A percentile compares a stretch with the other conserved stretches of the same genome.
phyloP scores from a whole-genome alignment of 148 eudicot genomes.

The Salicornia ramosissima region DNA sequence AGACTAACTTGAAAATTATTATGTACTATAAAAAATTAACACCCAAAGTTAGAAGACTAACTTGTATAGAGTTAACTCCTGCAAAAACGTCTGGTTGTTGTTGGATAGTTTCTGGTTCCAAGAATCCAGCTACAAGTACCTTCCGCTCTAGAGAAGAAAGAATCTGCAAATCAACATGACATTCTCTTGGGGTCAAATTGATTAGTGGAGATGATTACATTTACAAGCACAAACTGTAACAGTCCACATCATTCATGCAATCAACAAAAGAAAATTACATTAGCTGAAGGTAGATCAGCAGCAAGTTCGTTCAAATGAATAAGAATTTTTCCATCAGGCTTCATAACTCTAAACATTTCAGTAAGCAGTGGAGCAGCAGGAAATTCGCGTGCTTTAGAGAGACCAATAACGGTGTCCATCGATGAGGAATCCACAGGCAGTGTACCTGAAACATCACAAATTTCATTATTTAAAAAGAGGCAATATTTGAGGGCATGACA shows the following conservation, averaged over 20 bases:
- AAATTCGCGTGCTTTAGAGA: constrained; percentile 52
- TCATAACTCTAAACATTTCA: constrained; percentile 58
- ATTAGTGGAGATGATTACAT: not conserved
- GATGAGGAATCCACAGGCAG: constrained; percentile 57
- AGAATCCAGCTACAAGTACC: constrained; percentile 71
- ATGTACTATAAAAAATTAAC: not conserved
- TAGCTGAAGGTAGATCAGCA: constrained; percentile 26
- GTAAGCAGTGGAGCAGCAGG: constrained; percentile 46
- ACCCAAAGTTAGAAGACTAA: constrained; percentile 20
- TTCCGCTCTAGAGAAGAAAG: constrained; percentile 54
- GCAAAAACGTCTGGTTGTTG: constrained; percentile 28
- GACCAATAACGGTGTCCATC: constrained; percentile 42
- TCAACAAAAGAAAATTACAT: constrained; percentile 28
- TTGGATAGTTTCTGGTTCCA: constrained; percentile 42
- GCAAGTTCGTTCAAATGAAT: constrained; percentile 36
- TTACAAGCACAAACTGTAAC: not conserved
- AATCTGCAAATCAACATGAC: constrained; percentile 33
- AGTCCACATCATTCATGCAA: not conserved
- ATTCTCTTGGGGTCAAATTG: not conserved
- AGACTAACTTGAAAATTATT: not conserved
- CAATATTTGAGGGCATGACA: not conserved
- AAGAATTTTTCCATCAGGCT: constrained; percentile 72
- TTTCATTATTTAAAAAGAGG: not conserved
- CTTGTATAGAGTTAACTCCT: constrained; percentile 45
- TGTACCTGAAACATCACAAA: constrained; percentile 34